Conservation (phyloP, 306 rosid species). For the Acmispon strigosus region DNA sequence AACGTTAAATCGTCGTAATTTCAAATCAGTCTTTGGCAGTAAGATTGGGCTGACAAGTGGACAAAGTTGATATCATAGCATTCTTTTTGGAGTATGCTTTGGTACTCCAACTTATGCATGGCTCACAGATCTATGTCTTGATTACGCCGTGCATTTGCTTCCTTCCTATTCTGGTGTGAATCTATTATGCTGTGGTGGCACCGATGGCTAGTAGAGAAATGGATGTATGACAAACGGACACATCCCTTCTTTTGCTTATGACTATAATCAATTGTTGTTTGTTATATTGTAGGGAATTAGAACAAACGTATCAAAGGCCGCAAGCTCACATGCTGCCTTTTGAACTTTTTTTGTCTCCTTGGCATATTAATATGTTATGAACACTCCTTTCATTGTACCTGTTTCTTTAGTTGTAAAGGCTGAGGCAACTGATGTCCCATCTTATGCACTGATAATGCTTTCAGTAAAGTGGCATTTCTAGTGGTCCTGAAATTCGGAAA, state of each 20-base stretch:
- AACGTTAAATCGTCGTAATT: constrained; percentile 5
- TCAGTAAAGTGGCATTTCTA: constrained; percentile 16
- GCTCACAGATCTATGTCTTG: constrained; percentile 17
- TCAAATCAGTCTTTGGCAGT: constrained; percentile 22
- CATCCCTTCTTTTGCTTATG: constrained; percentile 16
- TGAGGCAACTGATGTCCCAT: constrained; percentile 11
- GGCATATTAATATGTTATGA: background rate
- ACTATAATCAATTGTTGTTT: constrained; percentile 1
- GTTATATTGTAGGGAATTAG: background rate
- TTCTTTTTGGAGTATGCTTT: constrained; percentile 14
- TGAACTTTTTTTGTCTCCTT: background rate
- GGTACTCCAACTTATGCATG: background rate
- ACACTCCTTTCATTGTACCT: background rate
- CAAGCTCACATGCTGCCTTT: background rate
- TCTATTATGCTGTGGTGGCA: background rate
- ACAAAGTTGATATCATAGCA: background rate
- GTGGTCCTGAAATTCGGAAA: constrained; percentile 17
- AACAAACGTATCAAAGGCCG: background rate
- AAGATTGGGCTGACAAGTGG: constrained; percentile 15
- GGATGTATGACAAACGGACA: constrained; percentile 3
- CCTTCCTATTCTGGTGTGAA: constrained; percentile 9
- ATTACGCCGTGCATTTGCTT: constrained; percentile 8
- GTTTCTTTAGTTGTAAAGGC: constrained; percentile 24
- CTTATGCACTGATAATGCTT: constrained; percentile 12
- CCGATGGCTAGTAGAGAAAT: constrained; percentile 14